These are phyloP conservation scores for Colletotrichum sojae DNA, from an alignment of 2,329 filamentous ascomycete genomes.

Conservation along the genomic window DNA sequence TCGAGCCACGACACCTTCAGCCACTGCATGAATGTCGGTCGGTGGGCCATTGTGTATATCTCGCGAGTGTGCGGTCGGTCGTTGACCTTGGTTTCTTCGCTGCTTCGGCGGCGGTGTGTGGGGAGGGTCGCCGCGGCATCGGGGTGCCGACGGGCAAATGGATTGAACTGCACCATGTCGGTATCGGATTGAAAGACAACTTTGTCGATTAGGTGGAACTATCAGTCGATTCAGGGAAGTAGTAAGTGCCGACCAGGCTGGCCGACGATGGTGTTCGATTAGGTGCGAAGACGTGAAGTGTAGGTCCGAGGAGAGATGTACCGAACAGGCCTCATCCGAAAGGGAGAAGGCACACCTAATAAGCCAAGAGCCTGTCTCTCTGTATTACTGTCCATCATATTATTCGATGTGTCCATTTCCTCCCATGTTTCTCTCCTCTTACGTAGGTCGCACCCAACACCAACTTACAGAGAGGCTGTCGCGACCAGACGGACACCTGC, in stretches of 20 bases:
- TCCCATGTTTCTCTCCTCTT: not conserved
- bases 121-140: constrained; percentile 5
- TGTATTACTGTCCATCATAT: too few relatives aligned
- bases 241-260: not conserved
- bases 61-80: constrained; percentile 22
- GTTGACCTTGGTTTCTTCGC: constrained; percentile 28
- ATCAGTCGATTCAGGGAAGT: not conserved
- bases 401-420: too few relatives aligned
- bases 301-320: not conserved
- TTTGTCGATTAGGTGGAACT: not conserved
- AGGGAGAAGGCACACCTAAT: not conserved
- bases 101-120: constrained; percentile 21
- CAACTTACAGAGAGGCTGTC: not conserved
- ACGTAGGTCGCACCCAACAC: constrained; percentile 4
- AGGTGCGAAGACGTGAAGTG: not conserved
- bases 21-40: constrained; percentile 78
- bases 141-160: constrained; percentile 16
- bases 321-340: not conserved
- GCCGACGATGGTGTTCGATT: not conserved
- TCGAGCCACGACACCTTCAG: constrained; percentile 77
- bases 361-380: not conserved
- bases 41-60: constrained; percentile 60
- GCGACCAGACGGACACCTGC: not conserved
- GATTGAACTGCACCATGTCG: constrained; percentile 21
- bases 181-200: not conserved